Base-by-base conservation (phyloP, 192 early-diverging fungal genomes). In the Backusella liffmaniae region DNA sequence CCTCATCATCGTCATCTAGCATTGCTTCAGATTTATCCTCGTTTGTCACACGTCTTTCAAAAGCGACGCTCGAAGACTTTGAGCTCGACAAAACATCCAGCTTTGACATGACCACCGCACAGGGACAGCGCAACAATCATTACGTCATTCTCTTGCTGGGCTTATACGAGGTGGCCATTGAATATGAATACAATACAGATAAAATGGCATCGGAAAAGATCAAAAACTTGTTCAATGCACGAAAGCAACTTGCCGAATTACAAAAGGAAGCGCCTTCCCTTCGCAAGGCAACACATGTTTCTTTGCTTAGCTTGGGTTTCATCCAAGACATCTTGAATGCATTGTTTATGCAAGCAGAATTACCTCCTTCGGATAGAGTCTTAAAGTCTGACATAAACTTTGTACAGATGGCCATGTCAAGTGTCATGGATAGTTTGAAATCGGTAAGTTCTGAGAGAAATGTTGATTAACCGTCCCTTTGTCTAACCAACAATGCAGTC, bases 1-100 rank as follows among this genome's bases (percentile, higher is more conserved):
- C 53, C 8, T 21, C 53, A 1, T 9, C 56, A 29, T 26, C 56
- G 4, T 23, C 23, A 12, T 26, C 23, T 12, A 62, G 12, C 26
- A 26, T 13, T 12, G 23, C 10, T 26, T 62, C 56, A 10, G 56
- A 79, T 34, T 70, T 79, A 8, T 18, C 36, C 15, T 77, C 75
- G 4, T 36, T 80, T 21, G 68, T 71, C 2, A 35, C 56, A 23
- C 75, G 88, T 12, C 78, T 93, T 26, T 66, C 87, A 8, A 81
- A 83, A 12, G 82, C 86, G 0, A 88, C 89, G 46, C 74, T 91
- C n/a, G 88, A 88, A 39, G 92, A 94, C 67, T 94, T 88, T 79
- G 88, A 84, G 68, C 75, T 94, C 5, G 88, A 93, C 21, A 85
- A 86, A 18, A 78, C 86, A 0, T 86, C 91, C n/a, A 89, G 91